These are phyloP conservation scores for Rhizoctonia solani DNA, from an alignment of 1,284 basidiomycete species.

Conservation along the genomic window DNA sequence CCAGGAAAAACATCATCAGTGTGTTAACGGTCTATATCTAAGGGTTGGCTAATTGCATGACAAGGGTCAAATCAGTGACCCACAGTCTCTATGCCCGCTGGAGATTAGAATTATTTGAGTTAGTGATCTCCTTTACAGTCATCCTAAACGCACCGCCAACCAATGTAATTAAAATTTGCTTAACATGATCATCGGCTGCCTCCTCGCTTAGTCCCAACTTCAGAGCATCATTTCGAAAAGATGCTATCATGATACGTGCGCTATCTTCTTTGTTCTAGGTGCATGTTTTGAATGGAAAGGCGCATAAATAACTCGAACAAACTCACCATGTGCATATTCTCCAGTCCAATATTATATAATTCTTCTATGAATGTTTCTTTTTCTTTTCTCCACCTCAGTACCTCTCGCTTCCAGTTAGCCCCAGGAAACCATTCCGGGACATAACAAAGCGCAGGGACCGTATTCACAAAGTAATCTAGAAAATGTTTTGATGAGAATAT, in stretches of 20 bases:
- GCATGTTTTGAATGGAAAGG: background rate
- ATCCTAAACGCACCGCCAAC: too few species aligned
- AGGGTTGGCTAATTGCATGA: background rate
- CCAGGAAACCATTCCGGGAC: conserved; percentile 26
- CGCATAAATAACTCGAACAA: background rate
- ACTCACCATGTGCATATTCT: conserved; percentile 4
- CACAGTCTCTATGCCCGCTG: conserved; percentile 19
- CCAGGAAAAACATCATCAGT: conserved; percentile 38
- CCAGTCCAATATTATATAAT: background rate
- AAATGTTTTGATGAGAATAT: background rate
- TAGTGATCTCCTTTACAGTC: too few species aligned
- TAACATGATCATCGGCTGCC: too few species aligned
- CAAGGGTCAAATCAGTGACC: background rate
- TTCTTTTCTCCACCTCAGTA: conserved; percentile 4
- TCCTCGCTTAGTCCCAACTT: too few species aligned
- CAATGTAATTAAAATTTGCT: too few species aligned
- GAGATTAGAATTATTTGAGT: background rate
- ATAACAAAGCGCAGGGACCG: conserved; percentile 2
- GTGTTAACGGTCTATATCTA: background rate
- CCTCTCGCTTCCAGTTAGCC: conserved; percentile 7
- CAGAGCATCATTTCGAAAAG: too few species aligned
- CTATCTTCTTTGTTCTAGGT: too few species aligned
- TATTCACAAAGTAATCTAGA: conserved; percentile 13
- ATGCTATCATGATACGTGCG: too few species aligned
- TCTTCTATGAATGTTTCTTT: background rate